phyloP scores from a whole-genome alignment of 495 filamentous ascomycete genomes.

The Aspergillus avenaceus region DNA sequence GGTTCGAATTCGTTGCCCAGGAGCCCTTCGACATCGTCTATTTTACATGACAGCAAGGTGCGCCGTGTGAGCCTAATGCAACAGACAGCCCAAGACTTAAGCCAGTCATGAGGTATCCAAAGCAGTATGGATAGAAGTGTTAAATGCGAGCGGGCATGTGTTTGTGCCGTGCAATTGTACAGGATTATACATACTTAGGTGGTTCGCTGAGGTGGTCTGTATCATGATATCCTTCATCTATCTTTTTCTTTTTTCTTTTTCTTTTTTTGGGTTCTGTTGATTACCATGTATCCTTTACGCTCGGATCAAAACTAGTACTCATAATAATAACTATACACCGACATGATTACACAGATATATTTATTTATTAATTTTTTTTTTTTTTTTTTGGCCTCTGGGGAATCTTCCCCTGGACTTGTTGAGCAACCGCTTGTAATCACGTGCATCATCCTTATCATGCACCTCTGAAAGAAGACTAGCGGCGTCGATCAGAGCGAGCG shows the following conservation, averaged over 20 bases:
- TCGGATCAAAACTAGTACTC: too few species aligned
- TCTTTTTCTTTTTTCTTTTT: background rate
- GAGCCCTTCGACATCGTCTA: slow-evolving; percentile 15
- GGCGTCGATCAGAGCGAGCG: slow-evolving; percentile 22
- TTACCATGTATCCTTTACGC: too few species aligned
- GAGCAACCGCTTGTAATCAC: too few species aligned
- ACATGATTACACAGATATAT: too few species aligned
- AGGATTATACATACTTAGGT: background rate
- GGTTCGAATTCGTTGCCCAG: slow-evolving; percentile 3
- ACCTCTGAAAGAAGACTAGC: slow-evolving; percentile 29
- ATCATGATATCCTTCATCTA: slow-evolving; percentile 4
- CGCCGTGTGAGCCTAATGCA: slow-evolving; percentile 11
- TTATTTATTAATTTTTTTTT: too few species aligned
- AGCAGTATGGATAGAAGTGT: slow-evolving; percentile 10
- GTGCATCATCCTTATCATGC: slow-evolving; percentile 31
- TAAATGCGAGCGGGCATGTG: slow-evolving; percentile 13
- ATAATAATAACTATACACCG: too few species aligned
- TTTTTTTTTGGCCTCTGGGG: too few species aligned
- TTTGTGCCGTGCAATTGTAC: background rate
- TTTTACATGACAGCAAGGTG: slow-evolving; percentile 6
- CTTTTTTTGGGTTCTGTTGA: too few species aligned
- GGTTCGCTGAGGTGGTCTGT: background rate
- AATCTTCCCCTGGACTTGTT: too few species aligned
- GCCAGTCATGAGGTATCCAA: slow-evolving; percentile 1
- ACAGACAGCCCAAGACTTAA: slow-evolving; percentile 3